Conservation (phyloP, 805 yeast species). For the Metschnikowia colocasiae region DNA sequence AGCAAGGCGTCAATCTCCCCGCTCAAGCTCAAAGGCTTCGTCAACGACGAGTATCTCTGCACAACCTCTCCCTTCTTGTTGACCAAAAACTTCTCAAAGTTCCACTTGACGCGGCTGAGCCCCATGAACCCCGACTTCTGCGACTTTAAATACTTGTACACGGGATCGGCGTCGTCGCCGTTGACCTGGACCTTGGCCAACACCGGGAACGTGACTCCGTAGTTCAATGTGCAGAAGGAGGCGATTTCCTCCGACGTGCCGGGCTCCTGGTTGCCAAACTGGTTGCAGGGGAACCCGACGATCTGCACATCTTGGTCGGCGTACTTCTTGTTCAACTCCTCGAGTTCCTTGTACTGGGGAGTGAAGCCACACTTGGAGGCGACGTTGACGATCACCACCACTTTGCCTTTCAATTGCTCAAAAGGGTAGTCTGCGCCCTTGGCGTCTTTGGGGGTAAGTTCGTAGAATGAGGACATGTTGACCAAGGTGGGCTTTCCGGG, state of each 20-base stretch:
- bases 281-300: slow-evolving; percentile 45
- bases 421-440: slow-evolving; percentile 59
- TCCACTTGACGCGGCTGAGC: slow-evolving; percentile 42
- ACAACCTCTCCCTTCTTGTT: slow-evolving; percentile 41
- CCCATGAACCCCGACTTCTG: slow-evolving; percentile 48
- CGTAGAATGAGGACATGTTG: slow-evolving; percentile 66
- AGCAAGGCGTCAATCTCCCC: slow-evolving; percentile 20
- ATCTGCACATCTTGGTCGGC: slow-evolving; percentile 34
- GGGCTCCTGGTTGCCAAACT: slow-evolving; percentile 43
- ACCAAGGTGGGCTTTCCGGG: no score
- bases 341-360: slow-evolving; percentile 41
- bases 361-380: slow-evolving; percentile 67
- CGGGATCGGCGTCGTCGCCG: slow-evolving; percentile 76
- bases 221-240: slow-evolving; percentile 70
- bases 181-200: slow-evolving; percentile 86
- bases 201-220: slow-evolving; percentile 89
- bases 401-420: slow-evolving; percentile 66
- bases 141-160: slow-evolving; percentile 70
- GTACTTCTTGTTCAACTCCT: slow-evolving; percentile 40
- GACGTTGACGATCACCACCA: slow-evolving; percentile 78
- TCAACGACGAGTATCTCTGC: slow-evolving; percentile 64
- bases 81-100: slow-evolving; percentile 43
- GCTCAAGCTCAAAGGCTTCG: slow-evolving; percentile 34
- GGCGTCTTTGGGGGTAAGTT: slow-evolving; percentile 59
- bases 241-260: slow-evolving; percentile 56